Conservation (phyloP, 2,329 filamentous ascomycete species). For the Calonectria fujianensis region DNA sequence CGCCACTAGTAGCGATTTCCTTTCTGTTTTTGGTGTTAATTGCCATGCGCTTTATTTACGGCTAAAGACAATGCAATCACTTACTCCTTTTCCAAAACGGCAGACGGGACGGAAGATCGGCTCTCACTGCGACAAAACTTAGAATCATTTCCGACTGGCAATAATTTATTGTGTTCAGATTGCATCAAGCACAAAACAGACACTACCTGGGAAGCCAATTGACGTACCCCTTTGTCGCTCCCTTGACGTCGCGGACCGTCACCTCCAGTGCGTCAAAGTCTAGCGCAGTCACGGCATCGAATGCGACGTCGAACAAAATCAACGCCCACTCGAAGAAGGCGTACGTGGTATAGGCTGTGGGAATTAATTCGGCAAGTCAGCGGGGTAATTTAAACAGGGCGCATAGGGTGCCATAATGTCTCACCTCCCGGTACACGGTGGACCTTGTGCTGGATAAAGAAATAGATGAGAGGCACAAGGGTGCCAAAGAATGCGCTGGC, state of each 20-base stretch:
- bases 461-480: conserved; percentile 92
- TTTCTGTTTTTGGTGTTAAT: conserved; percentile 73
- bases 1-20: conserved; percentile 81
- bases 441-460: conserved; percentile 99
- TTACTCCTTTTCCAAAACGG: conserved; percentile 83
- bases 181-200: conserved; percentile 51
- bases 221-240: conserved; percentile 98
- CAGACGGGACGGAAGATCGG: conserved; percentile 66
- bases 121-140: conserved; percentile 69
- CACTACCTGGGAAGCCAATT: conserved; percentile 92
- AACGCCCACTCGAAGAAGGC: conserved; percentile 98
- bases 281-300: conserved; percentile 94
- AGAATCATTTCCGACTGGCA: conserved; percentile 60
- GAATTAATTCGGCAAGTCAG: conserved; percentile 40
- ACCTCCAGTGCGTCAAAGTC: conserved; percentile 95
- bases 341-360: conserved; percentile 93
- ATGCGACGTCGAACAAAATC: conserved; percentile 95
- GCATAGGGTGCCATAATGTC: conserved; percentile 53
- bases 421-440: conserved; percentile 94
- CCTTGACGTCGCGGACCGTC: conserved; percentile 90
- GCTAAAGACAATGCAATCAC: conserved; percentile 57
- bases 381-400: conserved; percentile 20
- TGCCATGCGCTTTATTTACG: neutral
- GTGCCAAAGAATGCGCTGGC: conserved; percentile 92
- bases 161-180: conserved; percentile 57